Conservation (phyloP, 225 moss, liverwort and hornwort species). For the Physcomitrium patens region DNA sequence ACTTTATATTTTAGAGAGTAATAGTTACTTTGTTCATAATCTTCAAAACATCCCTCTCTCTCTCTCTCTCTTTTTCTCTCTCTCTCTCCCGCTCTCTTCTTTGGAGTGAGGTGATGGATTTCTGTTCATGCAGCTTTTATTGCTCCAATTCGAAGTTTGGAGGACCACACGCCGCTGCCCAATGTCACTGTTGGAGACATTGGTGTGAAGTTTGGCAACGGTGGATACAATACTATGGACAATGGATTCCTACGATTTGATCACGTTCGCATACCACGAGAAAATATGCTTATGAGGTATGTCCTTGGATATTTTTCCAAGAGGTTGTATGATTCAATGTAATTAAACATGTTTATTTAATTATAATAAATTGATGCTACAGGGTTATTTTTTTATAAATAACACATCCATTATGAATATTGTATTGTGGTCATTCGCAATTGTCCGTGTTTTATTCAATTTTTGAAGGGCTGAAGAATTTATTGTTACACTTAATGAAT, state of each 20-base stretch:
- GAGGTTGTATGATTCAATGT: neutral
- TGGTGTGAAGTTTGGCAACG: constrained; percentile 97
- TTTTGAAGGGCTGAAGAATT: constrained; percentile 2
- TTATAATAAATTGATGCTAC: neutral
- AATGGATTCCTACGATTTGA: constrained; percentile 88
- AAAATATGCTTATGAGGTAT: constrained; percentile 96
- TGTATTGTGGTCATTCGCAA: neutral
- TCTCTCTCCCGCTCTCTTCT: neutral
- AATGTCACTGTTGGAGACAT: constrained; percentile 92
- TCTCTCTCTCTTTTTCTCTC: neutral
- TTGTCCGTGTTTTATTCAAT: neutral
- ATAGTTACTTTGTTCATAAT: neutral
- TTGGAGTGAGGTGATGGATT: constrained; percentile 9
- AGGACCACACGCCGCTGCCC: constrained; percentile 80
- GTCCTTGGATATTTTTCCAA: constrained; percentile 17
- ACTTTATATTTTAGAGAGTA: neutral
- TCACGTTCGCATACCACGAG: constrained; percentile 86
- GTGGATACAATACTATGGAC: constrained; percentile 94
- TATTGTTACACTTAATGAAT: neutral
- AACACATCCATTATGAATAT: neutral
- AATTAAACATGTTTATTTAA: neutral
- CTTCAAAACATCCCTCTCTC: constrained; percentile 1
- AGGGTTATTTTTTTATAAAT: neutral
- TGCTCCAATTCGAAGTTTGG: constrained; percentile 84
- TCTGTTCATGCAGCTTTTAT: constrained; percentile 70